Evolutionary conservation across 768 basidiomycete species (phyloP), one percentile per base, ranked within the genome.

Genomic region (Suillus clintonianus): DNA sequence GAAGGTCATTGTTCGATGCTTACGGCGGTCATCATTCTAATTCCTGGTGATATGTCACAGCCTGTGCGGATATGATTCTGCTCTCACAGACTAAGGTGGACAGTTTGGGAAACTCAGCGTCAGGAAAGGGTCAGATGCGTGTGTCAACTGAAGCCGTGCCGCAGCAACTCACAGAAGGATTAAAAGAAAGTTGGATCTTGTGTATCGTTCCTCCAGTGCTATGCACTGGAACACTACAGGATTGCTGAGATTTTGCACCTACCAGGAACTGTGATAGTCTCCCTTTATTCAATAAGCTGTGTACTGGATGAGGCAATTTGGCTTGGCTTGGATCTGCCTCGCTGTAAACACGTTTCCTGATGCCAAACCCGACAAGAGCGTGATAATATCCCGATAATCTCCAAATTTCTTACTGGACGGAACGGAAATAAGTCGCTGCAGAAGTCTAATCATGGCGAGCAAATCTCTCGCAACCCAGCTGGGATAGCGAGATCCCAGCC

Each of bases 371-470:
- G 74, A 68, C 66, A 50, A 71, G 60, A 61, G 63, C 64, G 64
- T 69, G 69, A 71, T 53, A 53, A 53, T 53, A 30, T 69, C 62
- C 70, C 27, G 54, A 41, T 59, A 58, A 72, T 64, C 65, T 67
- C 51, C 10, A 58, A 61, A 48, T 64, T 66, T 66, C 62, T 55
- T 57, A 63, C 62, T 70, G 61, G 68, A 56, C 27, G 58, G 45
- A 39, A 65, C 74, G 73, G 73, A 76, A 76, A 76, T 76, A 74
- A 66, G 68, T 63, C 68, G 63, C 60, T 59, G 62, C 60, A 71
- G 62, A 69, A 64, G 61, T 71, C 70, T 65, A 66, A 70, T 73
- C 72, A 64, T 64, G 69, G 65, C 63, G 62, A 55, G 32, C 56
- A 69, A 69, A 62, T 67, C 55, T 64, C 53, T 67, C 64, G 56